Percentiles rank a stretch among this genome's conserved stretches.
These are phyloP conservation scores for Chlorencoelia australis DNA, from an alignment of 2,329 filamentous ascomycete species.

Conservation along the genomic window DNA sequence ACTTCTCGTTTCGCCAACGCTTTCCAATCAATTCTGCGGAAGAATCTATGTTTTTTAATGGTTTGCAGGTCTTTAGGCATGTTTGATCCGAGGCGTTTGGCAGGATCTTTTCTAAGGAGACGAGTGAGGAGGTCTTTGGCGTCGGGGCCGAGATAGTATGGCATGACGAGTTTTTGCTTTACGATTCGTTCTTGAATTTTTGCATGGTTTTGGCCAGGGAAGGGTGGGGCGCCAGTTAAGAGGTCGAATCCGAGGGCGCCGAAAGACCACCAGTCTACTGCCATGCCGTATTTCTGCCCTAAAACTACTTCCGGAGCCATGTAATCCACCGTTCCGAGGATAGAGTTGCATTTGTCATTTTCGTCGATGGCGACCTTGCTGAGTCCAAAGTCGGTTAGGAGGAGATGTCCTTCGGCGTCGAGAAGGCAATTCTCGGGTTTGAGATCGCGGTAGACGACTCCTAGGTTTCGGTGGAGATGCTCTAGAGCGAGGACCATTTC, in stretches of 20 bases:
- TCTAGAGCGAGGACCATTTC: conserved; percentile 93
- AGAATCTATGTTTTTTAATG: conserved; percentile 92
- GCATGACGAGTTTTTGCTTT: conserved; percentile 79
- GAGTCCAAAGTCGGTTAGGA: conserved; percentile 92
- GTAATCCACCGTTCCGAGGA: conserved; percentile 93
- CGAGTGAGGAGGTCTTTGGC: conserved; percentile 90
- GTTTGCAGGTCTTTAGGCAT: conserved; percentile 80
- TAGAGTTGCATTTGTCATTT: conserved; percentile 65
- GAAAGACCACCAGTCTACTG: conserved; percentile 98
- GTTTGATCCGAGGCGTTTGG: conserved; percentile 76
- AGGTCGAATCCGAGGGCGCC: conserved; percentile 88
- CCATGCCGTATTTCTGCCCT: conserved; percentile 81
- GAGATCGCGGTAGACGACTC: conserved; percentile 91
- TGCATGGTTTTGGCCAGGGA: conserved; percentile 79
- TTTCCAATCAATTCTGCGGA: conserved; percentile 93
- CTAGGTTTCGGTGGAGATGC: conserved; percentile 83
- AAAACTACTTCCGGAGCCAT: conserved; percentile 92
- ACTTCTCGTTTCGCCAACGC: conserved; percentile 73
- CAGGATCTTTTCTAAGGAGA: conserved; percentile 82
- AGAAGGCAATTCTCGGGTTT: conserved; percentile 97
- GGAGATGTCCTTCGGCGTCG: conserved; percentile 80
- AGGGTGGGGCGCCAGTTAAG: conserved; percentile 85
- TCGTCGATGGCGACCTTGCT: conserved; percentile 85
- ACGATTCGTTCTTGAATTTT: conserved; percentile 96
- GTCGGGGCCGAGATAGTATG: conserved; percentile 84